Conservation (phyloP, 164 flowering plant genomes). For the Platanus orientalis region DNA sequence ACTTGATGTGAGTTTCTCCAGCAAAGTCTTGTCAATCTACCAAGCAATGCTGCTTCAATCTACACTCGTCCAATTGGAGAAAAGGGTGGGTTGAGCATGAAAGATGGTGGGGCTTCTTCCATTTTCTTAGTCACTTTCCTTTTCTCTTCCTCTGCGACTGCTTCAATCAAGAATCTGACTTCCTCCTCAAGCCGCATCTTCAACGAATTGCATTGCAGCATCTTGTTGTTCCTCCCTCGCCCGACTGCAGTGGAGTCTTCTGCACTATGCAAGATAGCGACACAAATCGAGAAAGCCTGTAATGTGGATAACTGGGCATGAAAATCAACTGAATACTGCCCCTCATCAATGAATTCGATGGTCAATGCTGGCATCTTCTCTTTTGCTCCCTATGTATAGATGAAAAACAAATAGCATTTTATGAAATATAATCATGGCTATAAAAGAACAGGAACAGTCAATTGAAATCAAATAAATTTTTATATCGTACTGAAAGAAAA, state of each 20-base stretch:
- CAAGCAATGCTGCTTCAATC: not conserved
- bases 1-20: not conserved
- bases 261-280: slow-evolving; percentile 64
- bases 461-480: not conserved
- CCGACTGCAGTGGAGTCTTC: slow-evolving; percentile 36
- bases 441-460: not conserved
- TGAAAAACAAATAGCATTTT: not conserved
- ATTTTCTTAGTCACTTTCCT: slow-evolving; percentile 31
- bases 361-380: slow-evolving; percentile 63
- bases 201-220: slow-evolving; percentile 46
- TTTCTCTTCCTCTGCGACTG: slow-evolving; percentile 53
- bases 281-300: slow-evolving; percentile 85
- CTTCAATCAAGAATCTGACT: slow-evolving; percentile 47
- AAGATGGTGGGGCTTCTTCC: slow-evolving; percentile 41
- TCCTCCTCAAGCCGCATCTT: slow-evolving; percentile 64
- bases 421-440: not conserved
- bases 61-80: slow-evolving; percentile 80
- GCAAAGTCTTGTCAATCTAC: not conserved
- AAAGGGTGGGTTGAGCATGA: slow-evolving; percentile 65
- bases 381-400: slow-evolving; percentile 53
- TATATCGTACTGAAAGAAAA: not conserved
- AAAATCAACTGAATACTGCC: slow-evolving; percentile 69
- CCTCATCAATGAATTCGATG: slow-evolving; percentile 40
- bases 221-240: slow-evolving; percentile 28
- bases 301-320: slow-evolving; percentile 78